These are phyloP conservation scores for Trematosphaeria pertusa DNA, from an alignment of 2,329 filamentous ascomycete species.

Conservation along the genomic window DNA sequence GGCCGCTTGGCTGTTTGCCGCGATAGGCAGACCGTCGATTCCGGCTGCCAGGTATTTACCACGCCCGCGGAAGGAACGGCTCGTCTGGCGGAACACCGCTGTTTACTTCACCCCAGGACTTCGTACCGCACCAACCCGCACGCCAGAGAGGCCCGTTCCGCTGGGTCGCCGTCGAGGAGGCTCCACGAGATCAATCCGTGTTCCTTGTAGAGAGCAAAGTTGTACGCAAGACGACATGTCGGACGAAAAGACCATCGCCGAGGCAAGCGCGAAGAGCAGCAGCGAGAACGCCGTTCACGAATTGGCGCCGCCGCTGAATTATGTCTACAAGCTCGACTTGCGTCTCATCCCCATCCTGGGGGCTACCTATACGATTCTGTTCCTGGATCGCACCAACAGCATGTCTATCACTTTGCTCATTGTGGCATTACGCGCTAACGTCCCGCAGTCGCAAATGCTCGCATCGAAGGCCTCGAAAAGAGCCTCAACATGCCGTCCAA, in stretches of 20 bases:
- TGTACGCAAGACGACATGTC: not conserved
- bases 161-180: not conserved
- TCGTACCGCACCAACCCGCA: not conserved
- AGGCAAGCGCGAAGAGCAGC: conserved; percentile 19
- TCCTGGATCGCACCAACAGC: conserved; percentile 71
- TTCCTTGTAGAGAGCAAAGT: no score
- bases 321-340: conserved; percentile 66
- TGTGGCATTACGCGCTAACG: conserved; percentile 11
- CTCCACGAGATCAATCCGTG: not conserved
- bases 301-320: conserved; percentile 41
- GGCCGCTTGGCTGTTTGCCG: not conserved
- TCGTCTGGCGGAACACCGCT: not conserved
- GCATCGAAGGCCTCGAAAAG: conserved; percentile 60
- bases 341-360: conserved; percentile 69
- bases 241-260: conserved; percentile 25
- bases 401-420: conserved; percentile 9
- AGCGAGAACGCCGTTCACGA: conserved; percentile 17
- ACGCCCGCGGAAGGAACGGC: not conserved
- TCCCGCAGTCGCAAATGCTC: conserved; percentile 69
- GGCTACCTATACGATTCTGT: conserved; percentile 74
- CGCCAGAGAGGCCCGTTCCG: not conserved
- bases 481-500: conserved; percentile 68
- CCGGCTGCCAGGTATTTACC: not conserved
- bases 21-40: not conserved
- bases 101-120: not conserved